Conservation (phyloP, 1,284 basidiomycete species). For the Chondrostereum purpureum region DNA sequence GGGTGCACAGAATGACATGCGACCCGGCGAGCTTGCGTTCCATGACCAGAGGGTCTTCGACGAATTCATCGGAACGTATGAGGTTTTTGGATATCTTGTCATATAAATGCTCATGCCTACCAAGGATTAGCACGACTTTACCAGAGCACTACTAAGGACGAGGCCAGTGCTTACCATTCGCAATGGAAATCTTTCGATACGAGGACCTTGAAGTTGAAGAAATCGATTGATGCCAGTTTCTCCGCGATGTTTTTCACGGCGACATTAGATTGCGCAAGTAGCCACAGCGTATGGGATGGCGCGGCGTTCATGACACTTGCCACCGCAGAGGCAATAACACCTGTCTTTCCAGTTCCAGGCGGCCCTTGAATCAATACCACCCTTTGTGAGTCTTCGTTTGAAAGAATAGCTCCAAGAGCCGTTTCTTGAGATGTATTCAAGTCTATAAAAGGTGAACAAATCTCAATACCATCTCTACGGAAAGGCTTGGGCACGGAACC, state of each 20-base stretch:
- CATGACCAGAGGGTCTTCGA: constrained; percentile 19
- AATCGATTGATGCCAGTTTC: constrained; percentile 40
- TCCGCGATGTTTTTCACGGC: constrained; percentile 69
- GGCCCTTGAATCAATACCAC: constrained; percentile 32
- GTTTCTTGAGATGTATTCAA: constrained; percentile 30
- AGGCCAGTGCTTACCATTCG: constrained; percentile 43
- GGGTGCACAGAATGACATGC: constrained; percentile 50
- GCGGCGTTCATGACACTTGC: constrained; percentile 22
- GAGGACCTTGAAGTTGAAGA: constrained; percentile 45
- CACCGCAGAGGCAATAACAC: constrained; percentile 48
- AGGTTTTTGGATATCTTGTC: constrained; percentile 30
- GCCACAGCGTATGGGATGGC: constrained; percentile 34
- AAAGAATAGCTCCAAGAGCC: constrained; percentile 36
- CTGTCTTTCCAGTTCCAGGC: constrained; percentile 47
- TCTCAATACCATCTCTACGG: constrained; percentile 3
- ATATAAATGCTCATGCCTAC: constrained; percentile 63
- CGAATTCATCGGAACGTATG: constrained; percentile 37
- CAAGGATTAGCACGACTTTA: constrained; percentile 1
- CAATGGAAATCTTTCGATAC: constrained; percentile 53
- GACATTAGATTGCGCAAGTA: constrained; percentile 54
- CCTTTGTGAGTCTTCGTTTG: constrained; percentile 19
- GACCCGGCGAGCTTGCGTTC: constrained; percentile 28
- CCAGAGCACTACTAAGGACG: constrained; percentile 2
- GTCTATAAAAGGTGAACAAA: constrained; percentile 14
- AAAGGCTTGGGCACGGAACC: not conserved